These are phyloP conservation scores for Periconia sp. DNA, from an alignment of 2,329 filamentous ascomycete genomes.

Conservation along the genomic window DNA sequence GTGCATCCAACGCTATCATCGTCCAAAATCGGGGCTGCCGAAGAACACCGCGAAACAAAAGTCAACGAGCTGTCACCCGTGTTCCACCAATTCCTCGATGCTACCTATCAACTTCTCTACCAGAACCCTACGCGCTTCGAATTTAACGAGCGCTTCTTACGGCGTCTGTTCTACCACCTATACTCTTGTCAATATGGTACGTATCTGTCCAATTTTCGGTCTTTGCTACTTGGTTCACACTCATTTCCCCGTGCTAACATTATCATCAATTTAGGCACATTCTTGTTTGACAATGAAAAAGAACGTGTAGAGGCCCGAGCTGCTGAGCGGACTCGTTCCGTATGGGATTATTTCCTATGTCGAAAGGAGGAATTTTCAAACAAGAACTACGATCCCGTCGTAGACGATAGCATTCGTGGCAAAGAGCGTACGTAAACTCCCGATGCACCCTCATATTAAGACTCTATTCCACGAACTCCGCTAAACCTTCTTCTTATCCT, in stretches of 20 bases:
- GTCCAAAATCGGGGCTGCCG: conserved; percentile 45
- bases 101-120: conserved; percentile 83
- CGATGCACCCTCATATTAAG: not conserved
- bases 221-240: not conserved
- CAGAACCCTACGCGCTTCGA: conserved; percentile 90
- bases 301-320: conserved; percentile 73
- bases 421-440: conserved; percentile 56
- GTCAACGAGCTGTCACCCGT: conserved; percentile 93
- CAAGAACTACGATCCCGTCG: conserved; percentile 69
- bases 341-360: conserved; percentile 94
- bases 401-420: conserved; percentile 78
- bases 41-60: conserved; percentile 70
- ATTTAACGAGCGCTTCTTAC: conserved; percentile 91
- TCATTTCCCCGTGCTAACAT: not conserved
- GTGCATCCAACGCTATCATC: conserved; percentile 29
- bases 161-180: conserved; percentile 86
- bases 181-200: conserved; percentile 93
- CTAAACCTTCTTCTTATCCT: not conserved
- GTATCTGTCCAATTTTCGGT: not conserved
- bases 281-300: conserved; percentile 92
- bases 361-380: conserved; percentile 82
- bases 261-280: conserved; percentile 57
- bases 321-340: conserved; percentile 74
- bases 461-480: not conserved
- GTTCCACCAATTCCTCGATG: conserved; percentile 97